phyloP scores from a whole-genome alignment of 2,329 filamentous ascomycete genomes.

The Trichoderma sp. region DNA sequence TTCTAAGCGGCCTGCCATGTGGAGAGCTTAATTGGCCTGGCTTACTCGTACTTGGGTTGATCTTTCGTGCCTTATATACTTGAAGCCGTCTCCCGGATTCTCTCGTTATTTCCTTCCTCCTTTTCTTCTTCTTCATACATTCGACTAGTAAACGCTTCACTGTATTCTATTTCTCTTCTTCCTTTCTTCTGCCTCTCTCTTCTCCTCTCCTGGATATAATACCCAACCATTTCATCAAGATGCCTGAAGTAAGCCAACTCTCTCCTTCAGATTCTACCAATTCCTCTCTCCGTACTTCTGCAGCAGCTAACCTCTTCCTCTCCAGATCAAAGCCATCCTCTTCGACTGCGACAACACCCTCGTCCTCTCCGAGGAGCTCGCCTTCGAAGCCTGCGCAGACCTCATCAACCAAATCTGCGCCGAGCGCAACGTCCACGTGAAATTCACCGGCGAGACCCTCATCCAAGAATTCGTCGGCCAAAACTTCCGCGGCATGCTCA shows the following conservation, averaged over 20 bases:
- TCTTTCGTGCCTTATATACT: neutral
- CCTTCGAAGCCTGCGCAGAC: conserved; percentile 87
- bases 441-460: conserved; percentile 76
- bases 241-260: conserved; percentile 35
- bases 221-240: conserved; percentile 28
- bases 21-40: neutral
- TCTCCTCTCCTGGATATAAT: neutral
- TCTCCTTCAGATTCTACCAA: neutral
- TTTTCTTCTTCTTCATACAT: neutral
- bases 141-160: neutral
- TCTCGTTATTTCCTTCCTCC: neutral
- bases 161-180: conserved; percentile 6
- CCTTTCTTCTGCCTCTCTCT: conserved; percentile 17
- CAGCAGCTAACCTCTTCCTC: neutral
- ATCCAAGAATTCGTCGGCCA: conserved; percentile 88
- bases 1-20: neutral
- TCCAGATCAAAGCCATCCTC: conserved; percentile 65
- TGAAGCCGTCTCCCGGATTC: neutral
- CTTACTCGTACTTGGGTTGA: neutral
- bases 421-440: conserved; percentile 60
- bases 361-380: conserved; percentile 85
- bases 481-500: conserved; percentile 93
- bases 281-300: neutral
- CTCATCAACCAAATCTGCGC: conserved; percentile 84
- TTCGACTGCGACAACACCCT: conserved; percentile 91